Evolutionary conservation across 2,329 filamentous ascomycete species (phyloP), one percentile per base, ranked within the genome.

Genomic region (Neofusicoccum kwambonambiense): DNA sequence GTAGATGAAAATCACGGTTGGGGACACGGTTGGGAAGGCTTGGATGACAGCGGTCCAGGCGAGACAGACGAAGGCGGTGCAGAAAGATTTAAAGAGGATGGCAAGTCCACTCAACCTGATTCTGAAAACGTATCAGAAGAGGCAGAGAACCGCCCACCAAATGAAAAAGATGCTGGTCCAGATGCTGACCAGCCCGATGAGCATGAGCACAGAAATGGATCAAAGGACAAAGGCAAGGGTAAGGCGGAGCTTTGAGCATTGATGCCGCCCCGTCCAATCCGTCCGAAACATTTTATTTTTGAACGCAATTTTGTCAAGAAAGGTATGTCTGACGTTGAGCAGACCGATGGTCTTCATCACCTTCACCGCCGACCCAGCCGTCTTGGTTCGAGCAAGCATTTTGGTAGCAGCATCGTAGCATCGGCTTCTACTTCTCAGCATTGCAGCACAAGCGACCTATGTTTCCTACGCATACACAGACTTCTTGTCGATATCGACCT

Each of bases 181-280:
- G 12, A 45, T 22, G 31, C 27, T 19, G 39, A 15, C 6, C n/a
- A 49, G 44, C 42, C 35, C 22, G 4, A 47, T 9, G 42, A 47
- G 3, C 9, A 47, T 8, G 56, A 35, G 27, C 56, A 47, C 4
- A 41, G 12, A 11, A 27, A 22, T 37, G 42, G 37, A 4, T 9
- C 13, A 15, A 56, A 47, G 41, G 61, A 54, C 41, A 64, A 64
- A 54, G 61, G 61, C 49, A 64, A 64, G 61, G 61, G 61, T 64
- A 64, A 64, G 61, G 61, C 50, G 61, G 61, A 64, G 50, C 51
- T 39, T 37, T 64, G 27, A 44, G 49, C 61, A 13, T 39, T 49
- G n/a, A 37, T 54, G 27, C 61, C 51, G 31, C 41, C 39, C 31
- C 15, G 17, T 17, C 13, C 31, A 22, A 15, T 37, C 27, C 27